phyloP scores from a whole-genome alignment of 257 asterid genomes.

The Solanum piurae region DNA sequence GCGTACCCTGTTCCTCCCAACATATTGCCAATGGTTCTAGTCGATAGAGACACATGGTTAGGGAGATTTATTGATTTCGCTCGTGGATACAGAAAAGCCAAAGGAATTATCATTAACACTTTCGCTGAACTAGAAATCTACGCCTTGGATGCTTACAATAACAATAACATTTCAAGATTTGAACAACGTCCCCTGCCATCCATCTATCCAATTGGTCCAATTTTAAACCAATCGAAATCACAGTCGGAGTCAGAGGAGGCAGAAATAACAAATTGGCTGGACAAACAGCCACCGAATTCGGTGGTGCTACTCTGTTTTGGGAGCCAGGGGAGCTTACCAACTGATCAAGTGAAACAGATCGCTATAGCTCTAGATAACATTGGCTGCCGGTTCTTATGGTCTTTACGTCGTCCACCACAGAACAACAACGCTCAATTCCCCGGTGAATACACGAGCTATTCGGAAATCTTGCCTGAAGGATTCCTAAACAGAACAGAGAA shows the following conservation, averaged over 20 bases:
- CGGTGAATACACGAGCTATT: conserved; percentile 1
- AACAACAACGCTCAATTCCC: neutral
- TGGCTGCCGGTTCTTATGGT: conserved; percentile 2
- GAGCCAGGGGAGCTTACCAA: neutral
- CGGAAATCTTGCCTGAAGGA: conserved; percentile 33
- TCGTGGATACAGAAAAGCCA: conserved; percentile 43
- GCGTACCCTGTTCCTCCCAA: conserved; percentile 26
- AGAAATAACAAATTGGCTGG: conserved; percentile 29
- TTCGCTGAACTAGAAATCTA: conserved; percentile 38
- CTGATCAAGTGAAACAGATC: neutral
- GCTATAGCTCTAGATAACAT: neutral
- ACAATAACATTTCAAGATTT: neutral
- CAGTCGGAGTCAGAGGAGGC: neutral
- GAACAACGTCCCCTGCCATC: conserved; percentile 18
- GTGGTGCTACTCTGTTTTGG: conserved; percentile 8
- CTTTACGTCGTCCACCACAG: neutral
- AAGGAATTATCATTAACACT: conserved; percentile 48
- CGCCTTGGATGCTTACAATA: conserved; percentile 21
- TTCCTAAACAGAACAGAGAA: conserved; percentile 28
- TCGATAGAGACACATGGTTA: conserved; percentile 30
- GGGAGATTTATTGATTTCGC: conserved; percentile 42
- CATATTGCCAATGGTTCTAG: conserved; percentile 32
- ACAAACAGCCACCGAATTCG: conserved; percentile 1
- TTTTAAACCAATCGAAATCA: conserved; percentile 24
- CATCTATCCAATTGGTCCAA: conserved; percentile 46